Conservation (phyloP, 2,329 filamentous ascomycete species). For the Cytospora paraplurivora region DNA sequence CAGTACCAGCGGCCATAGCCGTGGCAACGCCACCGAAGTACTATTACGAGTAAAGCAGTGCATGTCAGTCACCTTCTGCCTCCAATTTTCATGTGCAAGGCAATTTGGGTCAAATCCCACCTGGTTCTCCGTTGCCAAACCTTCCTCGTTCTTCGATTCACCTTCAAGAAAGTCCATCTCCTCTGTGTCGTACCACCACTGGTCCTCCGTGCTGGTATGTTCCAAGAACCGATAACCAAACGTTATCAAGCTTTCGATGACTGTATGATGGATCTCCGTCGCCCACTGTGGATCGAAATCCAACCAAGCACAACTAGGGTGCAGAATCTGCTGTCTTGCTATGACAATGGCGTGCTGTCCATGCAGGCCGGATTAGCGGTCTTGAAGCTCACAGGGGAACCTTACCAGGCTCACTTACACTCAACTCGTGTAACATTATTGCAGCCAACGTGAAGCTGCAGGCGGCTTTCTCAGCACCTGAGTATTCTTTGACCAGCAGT, state of each 20-base stretch:
- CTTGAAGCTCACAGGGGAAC: neutral
- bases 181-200: neutral
- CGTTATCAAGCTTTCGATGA: neutral
- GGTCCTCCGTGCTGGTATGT: neutral
- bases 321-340: slow-evolving; percentile 2
- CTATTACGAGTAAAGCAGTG: neutral
- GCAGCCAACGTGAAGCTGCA: slow-evolving; percentile 16
- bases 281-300: slow-evolving; percentile 11
- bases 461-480: slow-evolving; percentile 24
- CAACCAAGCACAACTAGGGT: neutral
- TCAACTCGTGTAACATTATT: slow-evolving; percentile 24
- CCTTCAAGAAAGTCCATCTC: neutral
- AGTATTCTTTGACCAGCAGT: slow-evolving; percentile 25
- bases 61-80: neutral
- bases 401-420: slow-evolving; percentile 5
- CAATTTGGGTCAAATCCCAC: neutral
- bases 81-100: neutral
- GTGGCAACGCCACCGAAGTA: slow-evolving; percentile 5
- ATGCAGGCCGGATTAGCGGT: neutral
- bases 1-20: neutral
- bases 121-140: slow-evolving; percentile 24
- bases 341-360: slow-evolving; percentile 14
- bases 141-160: slow-evolving; percentile 13
- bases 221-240: slow-evolving; percentile 10
- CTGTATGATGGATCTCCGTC: neutral